A percentile compares a stretch with the other conserved stretches of the same genome.
These are phyloP conservation scores for Isatis tinctoria DNA, from an alignment of 345 rosid genomes.

Conservation along the genomic window DNA sequence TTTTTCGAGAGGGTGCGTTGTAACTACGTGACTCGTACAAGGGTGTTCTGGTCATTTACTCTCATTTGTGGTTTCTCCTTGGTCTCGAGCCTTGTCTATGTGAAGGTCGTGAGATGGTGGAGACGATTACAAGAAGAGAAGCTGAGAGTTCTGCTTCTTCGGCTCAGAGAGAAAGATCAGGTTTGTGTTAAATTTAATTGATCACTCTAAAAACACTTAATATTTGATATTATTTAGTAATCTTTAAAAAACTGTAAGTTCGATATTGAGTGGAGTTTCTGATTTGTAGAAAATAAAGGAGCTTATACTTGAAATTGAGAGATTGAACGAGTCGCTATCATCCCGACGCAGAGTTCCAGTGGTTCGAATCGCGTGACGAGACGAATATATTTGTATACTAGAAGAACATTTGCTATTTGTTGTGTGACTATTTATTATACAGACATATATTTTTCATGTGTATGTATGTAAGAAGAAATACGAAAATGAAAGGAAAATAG, in stretches of 20 bases:
- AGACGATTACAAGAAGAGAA: constrained; percentile 27
- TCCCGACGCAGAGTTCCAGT: constrained; percentile 33
- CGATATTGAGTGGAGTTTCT: neutral
- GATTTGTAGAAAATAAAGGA: constrained; percentile 27
- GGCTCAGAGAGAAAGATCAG: constrained; percentile 33
- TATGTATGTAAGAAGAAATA: neutral
- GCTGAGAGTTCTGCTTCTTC: constrained; percentile 11
- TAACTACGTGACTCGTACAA: neutral
- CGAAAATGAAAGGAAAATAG: neutral
- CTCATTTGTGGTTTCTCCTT: constrained; percentile 5
- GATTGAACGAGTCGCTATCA: constrained; percentile 22
- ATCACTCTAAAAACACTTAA: neutral
- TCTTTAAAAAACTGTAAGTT: neutral
- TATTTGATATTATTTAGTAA: neutral
- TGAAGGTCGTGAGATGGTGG: constrained; percentile 33
- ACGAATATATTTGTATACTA: neutral
- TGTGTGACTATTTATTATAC: neutral
- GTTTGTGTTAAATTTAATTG: constrained; percentile 3
- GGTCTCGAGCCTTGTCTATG: constrained; percentile 16
- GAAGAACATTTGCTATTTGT: neutral
- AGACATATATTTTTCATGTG: neutral
- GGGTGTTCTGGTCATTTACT: constrained; percentile 25
- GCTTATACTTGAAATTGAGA: constrained; percentile 21
- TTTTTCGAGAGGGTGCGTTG: neutral
- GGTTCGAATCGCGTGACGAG: constrained; percentile 21